Conservation (phyloP, 176 grass and related monocot species). For the Triticum turgidum region DNA sequence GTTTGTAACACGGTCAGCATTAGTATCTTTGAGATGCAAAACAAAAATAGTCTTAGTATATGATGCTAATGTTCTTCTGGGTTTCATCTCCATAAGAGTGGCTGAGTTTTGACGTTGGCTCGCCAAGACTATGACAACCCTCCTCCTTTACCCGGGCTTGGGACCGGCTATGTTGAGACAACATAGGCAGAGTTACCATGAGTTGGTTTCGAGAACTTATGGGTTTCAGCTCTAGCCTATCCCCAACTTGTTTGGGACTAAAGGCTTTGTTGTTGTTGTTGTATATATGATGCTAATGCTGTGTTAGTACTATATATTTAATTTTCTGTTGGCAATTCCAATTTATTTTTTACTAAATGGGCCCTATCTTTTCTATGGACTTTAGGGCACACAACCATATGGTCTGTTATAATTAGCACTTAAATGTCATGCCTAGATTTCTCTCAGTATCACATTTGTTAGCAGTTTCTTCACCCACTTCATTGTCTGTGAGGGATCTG, state of each 20-base stretch:
- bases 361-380: neutral
- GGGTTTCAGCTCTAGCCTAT: too few species aligned
- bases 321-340: neutral
- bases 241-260: too few species aligned
- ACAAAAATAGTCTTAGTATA: neutral
- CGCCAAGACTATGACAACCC: too few species aligned
- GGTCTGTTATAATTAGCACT: neutral
- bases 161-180: too few species aligned
- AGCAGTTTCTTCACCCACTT: neutral
- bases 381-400: neutral
- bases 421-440: neutral
- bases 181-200: too few species aligned
- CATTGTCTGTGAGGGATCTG: neutral
- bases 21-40: neutral
- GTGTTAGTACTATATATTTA: neutral
- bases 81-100: too few species aligned
- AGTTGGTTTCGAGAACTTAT: too few species aligned
- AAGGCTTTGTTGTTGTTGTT: too few species aligned
- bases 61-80: slow-evolving; percentile 3
- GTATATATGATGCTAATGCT: slow-evolving; percentile 3
- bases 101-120: too few species aligned
- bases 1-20: neutral
- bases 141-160: too few species aligned
- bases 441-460: neutral
- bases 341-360: neutral